Evolutionary conservation across 176 grass and related monocot genomes (phyloP), one percentile per base, ranked within the genome.

Genomic region (Musa schizocarpa): DNA sequence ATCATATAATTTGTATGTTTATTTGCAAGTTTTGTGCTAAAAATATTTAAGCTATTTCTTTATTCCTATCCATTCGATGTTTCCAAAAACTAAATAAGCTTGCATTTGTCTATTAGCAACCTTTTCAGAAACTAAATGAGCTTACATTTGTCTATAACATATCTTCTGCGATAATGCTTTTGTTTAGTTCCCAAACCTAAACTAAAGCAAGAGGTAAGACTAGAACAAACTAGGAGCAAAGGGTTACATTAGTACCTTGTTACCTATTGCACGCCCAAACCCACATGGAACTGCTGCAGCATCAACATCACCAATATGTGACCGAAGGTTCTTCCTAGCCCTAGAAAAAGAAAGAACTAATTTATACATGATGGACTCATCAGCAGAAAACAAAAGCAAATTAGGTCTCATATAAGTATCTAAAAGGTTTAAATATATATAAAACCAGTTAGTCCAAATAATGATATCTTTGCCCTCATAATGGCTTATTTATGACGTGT

Each of bases 221-320:
- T 50, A 78, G 68, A 54, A 13, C 34, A 43, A 43, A 43, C 53
- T 1, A 8, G 16, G 14, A 11, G 50, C 71, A 68, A 29, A 53
- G 10, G 52, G 9, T 67, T 73, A 14, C 75, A 65, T 27, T 70
- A 74, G 61, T 88, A 97, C 94, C 90, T 97, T 97, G 68, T 97
- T 97, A 58, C 90, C 94, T 24, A 97, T 90, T 79, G 94, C 88
- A 69, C 90, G 94, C 52, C 94, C 94, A 82, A 97, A 84, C 73
- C 94, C 94, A 69, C 90, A 92, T 69, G 94, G 89, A 54, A 97
- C 90, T 26, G 94, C 94, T 21, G 94, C 90, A 71, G 94, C 94
- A 56, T 97, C 94, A 69, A 97, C 94, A 70, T 97, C 94, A 85
- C 94, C 94, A 87, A 97, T 87, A 89, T 93, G 75, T 88, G 86